Conservation (phyloP, 2,329 filamentous ascomycete genomes). For the Laburnicola sp. region DNA sequence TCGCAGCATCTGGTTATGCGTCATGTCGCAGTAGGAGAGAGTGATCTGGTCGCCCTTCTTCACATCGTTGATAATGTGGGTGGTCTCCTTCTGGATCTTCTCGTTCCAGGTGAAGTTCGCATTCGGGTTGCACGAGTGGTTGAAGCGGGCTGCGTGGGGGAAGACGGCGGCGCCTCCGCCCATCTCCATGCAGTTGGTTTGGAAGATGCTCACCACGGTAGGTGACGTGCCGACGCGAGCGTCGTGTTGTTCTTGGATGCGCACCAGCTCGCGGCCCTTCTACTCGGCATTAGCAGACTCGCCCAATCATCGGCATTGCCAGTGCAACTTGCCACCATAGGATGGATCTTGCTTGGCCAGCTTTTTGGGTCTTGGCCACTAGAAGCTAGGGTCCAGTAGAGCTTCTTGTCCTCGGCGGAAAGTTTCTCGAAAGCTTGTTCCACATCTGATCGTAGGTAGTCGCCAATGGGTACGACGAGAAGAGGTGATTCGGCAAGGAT, state of each 20-base stretch:
- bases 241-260: conserved; percentile 38
- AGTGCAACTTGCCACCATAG: conserved; percentile 10
- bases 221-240: conserved; percentile 28
- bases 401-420: conserved; percentile 17
- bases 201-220: conserved; percentile 43
- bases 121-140: conserved; percentile 49
- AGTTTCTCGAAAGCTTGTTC: conserved; percentile 28
- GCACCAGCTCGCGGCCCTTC: conserved; percentile 19
- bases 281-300: neutral
- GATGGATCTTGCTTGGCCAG: conserved; percentile 35
- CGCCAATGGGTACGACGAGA: conserved; percentile 35
- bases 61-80: conserved; percentile 43
- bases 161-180: conserved; percentile 41
- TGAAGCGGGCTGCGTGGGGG: conserved; percentile 44
- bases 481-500: conserved; percentile 48
- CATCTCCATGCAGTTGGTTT: conserved; percentile 48
- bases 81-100: conserved; percentile 31
- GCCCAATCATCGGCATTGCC: too few relatives aligned
- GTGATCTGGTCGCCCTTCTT: conserved; percentile 44
- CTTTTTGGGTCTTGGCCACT: conserved; percentile 29
- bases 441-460: conserved; percentile 42
- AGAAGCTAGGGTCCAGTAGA: conserved; percentile 37
- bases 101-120: conserved; percentile 44
- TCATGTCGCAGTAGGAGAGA: conserved; percentile 44
- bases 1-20: conserved; percentile 33